phyloP scores from a whole-genome alignment of 768 basidiomycete species.

The Daedalea quercina region DNA sequence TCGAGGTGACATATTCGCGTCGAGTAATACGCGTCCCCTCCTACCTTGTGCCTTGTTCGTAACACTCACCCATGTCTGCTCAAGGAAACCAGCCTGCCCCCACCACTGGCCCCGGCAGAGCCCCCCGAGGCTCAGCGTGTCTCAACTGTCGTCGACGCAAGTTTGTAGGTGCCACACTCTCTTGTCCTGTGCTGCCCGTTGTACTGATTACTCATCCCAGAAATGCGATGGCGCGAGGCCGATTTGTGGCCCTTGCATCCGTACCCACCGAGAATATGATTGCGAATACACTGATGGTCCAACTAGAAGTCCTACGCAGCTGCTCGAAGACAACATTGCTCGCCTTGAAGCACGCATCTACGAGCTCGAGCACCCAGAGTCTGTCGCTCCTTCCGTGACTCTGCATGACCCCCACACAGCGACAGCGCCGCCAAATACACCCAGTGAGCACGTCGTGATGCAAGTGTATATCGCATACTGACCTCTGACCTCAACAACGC shows the following conservation, averaged over 20 bases:
- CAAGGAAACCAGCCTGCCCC: background rate
- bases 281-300: slow-evolving; percentile 70
- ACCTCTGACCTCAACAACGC: background rate
- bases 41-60: background rate
- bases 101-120: slow-evolving; percentile 8
- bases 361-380: slow-evolving; percentile 19
- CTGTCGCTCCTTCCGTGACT: slow-evolving; percentile 7
- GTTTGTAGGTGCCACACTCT: slow-evolving; percentile 11
- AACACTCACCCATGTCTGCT: background rate
- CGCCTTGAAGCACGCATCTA: slow-evolving; percentile 47
- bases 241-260: slow-evolving; percentile 56
- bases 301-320: slow-evolving; percentile 52
- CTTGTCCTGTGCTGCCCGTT: background rate
- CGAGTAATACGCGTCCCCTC: background rate
- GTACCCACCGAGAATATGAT: slow-evolving; percentile 44
- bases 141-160: slow-evolving; percentile 22
- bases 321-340: slow-evolving; percentile 54
- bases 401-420: slow-evolving; percentile 3
- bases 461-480: background rate
- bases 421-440: background rate
- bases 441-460: background rate
- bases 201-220: slow-evolving; percentile 23
- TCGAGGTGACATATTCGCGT: background rate
- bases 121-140: slow-evolving; percentile 22
- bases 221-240: slow-evolving; percentile 66